phyloP scores from a whole-genome alignment of 495 filamentous ascomycete species.

The Cladorrhinum samala region DNA sequence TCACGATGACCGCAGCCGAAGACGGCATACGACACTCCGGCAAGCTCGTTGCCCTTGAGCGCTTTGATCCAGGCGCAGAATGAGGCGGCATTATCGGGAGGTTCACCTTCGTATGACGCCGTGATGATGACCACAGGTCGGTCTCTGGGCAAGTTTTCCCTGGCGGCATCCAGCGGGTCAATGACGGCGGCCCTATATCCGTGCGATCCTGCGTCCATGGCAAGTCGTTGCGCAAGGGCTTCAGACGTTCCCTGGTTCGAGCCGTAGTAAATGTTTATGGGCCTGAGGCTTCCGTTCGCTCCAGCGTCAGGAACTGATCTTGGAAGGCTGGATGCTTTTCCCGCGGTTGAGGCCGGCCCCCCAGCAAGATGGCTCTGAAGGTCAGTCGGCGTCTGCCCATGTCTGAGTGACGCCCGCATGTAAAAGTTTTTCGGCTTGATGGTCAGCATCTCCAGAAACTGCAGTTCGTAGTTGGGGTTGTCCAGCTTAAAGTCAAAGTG shows the following conservation, averaged over 20 bases:
- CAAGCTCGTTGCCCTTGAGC: slow-evolving; percentile 44
- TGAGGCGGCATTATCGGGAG: slow-evolving; percentile 65
- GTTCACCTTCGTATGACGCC: slow-evolving; percentile 68
- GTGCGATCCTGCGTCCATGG: slow-evolving; percentile 49
- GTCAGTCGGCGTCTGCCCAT: slow-evolving; percentile 51
- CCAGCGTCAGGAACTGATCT: slow-evolving; percentile 5
- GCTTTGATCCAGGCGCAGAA: slow-evolving; percentile 61
- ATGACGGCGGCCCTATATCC: slow-evolving; percentile 53
- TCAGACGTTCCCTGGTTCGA: slow-evolving; percentile 75
- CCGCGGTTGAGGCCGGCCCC: slow-evolving; percentile 38
- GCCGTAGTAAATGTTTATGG: slow-evolving; percentile 63
- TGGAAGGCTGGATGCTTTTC: slow-evolving; percentile 4
- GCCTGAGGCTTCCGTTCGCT: slow-evolving; percentile 23
- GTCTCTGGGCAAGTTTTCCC: slow-evolving; percentile 53
- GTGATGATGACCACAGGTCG: slow-evolving; percentile 62
- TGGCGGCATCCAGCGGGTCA: slow-evolving; percentile 55
- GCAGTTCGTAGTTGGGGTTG: slow-evolving; percentile 56
- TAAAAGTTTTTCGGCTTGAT: slow-evolving; percentile 70
- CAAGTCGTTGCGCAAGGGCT: slow-evolving; percentile 56
- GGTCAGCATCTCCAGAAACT: slow-evolving; percentile 65
- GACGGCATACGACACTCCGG: slow-evolving; percentile 55
- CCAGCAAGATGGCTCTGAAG: too few relatives aligned
- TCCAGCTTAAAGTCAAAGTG: slow-evolving; percentile 55
- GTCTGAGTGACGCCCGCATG: slow-evolving; percentile 58
- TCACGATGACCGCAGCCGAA: slow-evolving; percentile 59